These are phyloP conservation scores for Dactylellina haptotyla DNA, from an alignment of 2,329 filamentous ascomycete species.

Conservation along the genomic window DNA sequence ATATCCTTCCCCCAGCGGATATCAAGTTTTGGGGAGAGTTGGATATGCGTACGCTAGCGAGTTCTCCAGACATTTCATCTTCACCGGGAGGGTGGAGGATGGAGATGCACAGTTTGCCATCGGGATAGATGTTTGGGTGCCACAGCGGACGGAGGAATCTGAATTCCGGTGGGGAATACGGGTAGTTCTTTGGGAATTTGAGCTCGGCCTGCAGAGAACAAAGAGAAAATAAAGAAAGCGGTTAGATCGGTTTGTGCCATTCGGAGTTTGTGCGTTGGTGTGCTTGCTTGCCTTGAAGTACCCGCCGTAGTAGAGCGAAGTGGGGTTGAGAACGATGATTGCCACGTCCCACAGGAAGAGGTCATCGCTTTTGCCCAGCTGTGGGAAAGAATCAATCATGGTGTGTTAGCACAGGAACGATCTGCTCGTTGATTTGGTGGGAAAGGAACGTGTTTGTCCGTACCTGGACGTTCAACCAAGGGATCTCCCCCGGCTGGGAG, in stretches of 20 bases:
- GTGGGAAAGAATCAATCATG: conserved; percentile 42
- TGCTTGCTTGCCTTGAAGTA: conserved; percentile 75
- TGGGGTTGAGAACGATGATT: conserved; percentile 90
- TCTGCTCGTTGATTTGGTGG: background rate
- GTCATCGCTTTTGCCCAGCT: conserved; percentile 78
- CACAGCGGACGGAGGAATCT: conserved; percentile 81
- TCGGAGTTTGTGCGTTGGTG: conserved; percentile 12
- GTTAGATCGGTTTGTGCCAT: background rate
- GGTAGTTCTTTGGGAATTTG: conserved; percentile 88
- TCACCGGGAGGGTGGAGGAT: conserved; percentile 94
- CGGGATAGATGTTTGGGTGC: conserved; percentile 92
- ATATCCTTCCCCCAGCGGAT: too few relatives aligned
- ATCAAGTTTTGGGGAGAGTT: background rate
- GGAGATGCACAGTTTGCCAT: conserved; percentile 93
- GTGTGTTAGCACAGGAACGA: conserved; percentile 42
- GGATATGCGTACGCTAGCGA: conserved; percentile 68
- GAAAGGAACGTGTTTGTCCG: too few relatives aligned
- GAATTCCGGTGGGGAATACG: conserved; percentile 88
- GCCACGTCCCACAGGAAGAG: conserved; percentile 88
- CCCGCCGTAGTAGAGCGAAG: conserved; percentile 89
- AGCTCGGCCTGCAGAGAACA: conserved; percentile 83
- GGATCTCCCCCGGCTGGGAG: conserved; percentile 74
- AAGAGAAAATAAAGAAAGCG: too few relatives aligned
- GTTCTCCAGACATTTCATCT: conserved; percentile 89
- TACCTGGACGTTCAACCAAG: conserved; percentile 89